These are phyloP conservation scores for Fraxinus sp. DNA, from an alignment of 305 asterid genomes.

Conservation along the genomic window DNA sequence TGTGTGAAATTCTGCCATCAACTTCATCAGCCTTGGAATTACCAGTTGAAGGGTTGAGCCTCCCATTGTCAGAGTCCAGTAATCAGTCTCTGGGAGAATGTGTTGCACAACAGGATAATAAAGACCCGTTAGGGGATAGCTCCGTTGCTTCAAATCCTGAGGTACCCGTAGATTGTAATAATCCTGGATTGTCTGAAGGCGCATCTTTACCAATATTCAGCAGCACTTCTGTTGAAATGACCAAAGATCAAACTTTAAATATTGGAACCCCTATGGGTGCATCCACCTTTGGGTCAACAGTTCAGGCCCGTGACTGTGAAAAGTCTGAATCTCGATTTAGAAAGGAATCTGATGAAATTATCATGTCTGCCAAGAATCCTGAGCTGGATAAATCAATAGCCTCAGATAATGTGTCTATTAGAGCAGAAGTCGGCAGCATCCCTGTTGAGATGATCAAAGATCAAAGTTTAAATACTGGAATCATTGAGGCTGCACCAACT, in stretches of 20 bases:
- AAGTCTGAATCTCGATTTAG: conserved; percentile 25
- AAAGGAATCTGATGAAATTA: conserved; percentile 23
- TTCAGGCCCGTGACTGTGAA: conserved; percentile 24
- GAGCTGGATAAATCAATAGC: conserved; percentile 22
- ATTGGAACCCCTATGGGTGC: conserved; percentile 16
- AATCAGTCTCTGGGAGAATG: conserved; percentile 23
- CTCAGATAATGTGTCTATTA: conserved; percentile 31
- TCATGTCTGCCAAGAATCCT: conserved; percentile 19
- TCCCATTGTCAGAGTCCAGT: conserved; percentile 17
- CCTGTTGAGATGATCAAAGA: conserved; percentile 16
- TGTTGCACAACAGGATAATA: conserved; percentile 14
- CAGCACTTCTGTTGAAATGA: conserved; percentile 24
- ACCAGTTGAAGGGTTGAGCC: conserved; percentile 7
- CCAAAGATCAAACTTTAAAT: conserved; percentile 22
- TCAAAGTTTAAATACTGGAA: conserved; percentile 18
- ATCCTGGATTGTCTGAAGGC: conserved; percentile 23
- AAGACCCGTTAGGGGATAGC: conserved; percentile 10
- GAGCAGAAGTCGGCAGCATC: conserved; percentile 11
- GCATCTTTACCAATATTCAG: conserved; percentile 16
- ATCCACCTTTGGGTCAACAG: conserved; percentile 20
- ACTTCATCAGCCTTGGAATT: conserved; percentile 21
- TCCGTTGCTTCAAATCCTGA: conserved; percentile 22
- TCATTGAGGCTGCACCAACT: conserved; percentile 26
- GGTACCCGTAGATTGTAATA: conserved; percentile 21
- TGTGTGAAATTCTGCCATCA: conserved; percentile 20